Base-by-base conservation (phyloP, 2,329 filamentous ascomycete species). In the Aspergillus ochraceus region DNA sequence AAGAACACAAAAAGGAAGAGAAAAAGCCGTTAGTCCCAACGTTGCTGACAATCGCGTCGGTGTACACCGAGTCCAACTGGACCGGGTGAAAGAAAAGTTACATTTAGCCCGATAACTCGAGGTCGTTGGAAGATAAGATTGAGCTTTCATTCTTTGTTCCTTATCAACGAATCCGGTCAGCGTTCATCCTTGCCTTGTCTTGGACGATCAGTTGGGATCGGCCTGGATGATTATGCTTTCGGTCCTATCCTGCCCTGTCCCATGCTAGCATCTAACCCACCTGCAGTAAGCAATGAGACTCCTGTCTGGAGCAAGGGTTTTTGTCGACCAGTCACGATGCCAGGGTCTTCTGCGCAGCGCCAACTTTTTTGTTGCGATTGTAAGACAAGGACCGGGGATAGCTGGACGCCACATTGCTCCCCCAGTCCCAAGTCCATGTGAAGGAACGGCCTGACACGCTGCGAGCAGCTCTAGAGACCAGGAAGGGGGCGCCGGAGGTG, bases 391-490 rank as follows among this genome's bases (percentile, higher is more conserved):
- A n/a, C 10, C 19, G 2, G 19, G 29, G 22, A n/a, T 51, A 30
- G 11, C 49, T 49, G 46, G 49, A 50, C 52, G 55, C 56, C 52
- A 55, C 52, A 58, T 52, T 29, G 32, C 54, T 49, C 36, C 24
- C 17, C 36, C 36, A 42, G 14, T 39, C 14, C 11, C 46, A 36
- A 50, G 22, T 55, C 56, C 51, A 59, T 61, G 52, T 61, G 59
- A 51, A 30, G 46, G 20, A 55, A 49, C 52, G 39, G 46, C 19
- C 46, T 55, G 57, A 55, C 52, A 58, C 22, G 49, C 55, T 19
- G 49, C 56, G 54, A 51, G 42, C 6, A 49, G 46, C 11, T 14
- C 39, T 50, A 12, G 54, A 42, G 54, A 57, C 22, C 49, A 57
- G 47, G 49, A 46, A 57, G 47, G 24, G 30, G 50, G 49, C n/a